Conservation (phyloP, 1,284 basidiomycete species). For the Sporisorium iseilematis-ciliati region DNA sequence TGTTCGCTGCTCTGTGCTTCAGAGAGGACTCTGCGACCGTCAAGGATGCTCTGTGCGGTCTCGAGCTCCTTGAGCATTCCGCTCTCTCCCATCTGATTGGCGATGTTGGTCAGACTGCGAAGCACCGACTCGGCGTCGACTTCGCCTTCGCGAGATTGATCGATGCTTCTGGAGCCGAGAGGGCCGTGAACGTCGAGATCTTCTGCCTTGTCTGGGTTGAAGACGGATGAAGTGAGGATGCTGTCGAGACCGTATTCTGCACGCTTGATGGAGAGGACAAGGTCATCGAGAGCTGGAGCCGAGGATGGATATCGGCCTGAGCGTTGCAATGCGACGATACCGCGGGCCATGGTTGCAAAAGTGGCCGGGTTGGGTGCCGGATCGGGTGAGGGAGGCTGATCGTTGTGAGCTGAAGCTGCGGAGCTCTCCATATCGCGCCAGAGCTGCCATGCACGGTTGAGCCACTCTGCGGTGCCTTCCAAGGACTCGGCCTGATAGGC, state of each 20-base stretch:
- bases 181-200: slow-evolving; percentile 40
- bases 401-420: slow-evolving; percentile 8
- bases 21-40: slow-evolving; percentile 39
- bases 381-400: slow-evolving; percentile 46
- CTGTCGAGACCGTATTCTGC: slow-evolving; percentile 39
- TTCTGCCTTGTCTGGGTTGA: slow-evolving; percentile 39
- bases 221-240: slow-evolving; percentile 57
- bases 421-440: slow-evolving; percentile 56
- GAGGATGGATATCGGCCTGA: slow-evolving; percentile 43
- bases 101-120: slow-evolving; percentile 37
- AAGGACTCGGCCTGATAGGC: slow-evolving; percentile 50
- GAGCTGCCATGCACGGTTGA: slow-evolving; percentile 55
- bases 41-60: slow-evolving; percentile 39
- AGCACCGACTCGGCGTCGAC: slow-evolving; percentile 45
- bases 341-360: slow-evolving; percentile 58
- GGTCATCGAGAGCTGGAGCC: slow-evolving; percentile 40
- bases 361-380: slow-evolving; percentile 56
- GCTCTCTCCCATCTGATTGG: slow-evolving; percentile 51
- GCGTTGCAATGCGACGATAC: slow-evolving; percentile 55
- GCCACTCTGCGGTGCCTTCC: slow-evolving; percentile 51
- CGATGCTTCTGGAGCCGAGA: slow-evolving; percentile 37
- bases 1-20: slow-evolving; percentile 21
- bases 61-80: slow-evolving; percentile 54
- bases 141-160: slow-evolving; percentile 48
- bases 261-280: slow-evolving; percentile 48